phyloP scores from a whole-genome alignment of 2,329 filamentous ascomycete genomes.

The Sporothrix protearum region DNA sequence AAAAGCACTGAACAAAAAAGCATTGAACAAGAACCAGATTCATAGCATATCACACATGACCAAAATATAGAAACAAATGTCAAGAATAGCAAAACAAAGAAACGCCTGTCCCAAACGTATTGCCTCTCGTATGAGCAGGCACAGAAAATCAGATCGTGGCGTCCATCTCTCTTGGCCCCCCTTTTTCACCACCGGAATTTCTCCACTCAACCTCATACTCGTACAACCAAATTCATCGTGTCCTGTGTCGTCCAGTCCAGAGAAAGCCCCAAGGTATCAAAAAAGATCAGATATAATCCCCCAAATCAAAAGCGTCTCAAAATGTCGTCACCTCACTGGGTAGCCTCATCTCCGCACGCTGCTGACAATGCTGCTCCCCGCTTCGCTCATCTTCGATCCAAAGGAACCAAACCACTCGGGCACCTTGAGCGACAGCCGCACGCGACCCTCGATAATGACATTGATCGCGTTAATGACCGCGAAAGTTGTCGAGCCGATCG shows the following conservation, averaged over 20 bases:
- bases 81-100: constrained; percentile 2
- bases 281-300: background rate
- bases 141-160: background rate
- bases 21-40: background rate
- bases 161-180: background rate
- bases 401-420: constrained; percentile 48
- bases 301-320: background rate
- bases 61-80: background rate
- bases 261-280: background rate
- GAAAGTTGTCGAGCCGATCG: constrained; percentile 76
- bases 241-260: background rate
- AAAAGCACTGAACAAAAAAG: background rate
- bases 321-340: background rate
- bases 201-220: background rate
- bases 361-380: constrained; percentile 16
- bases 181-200: background rate
- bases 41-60: constrained; percentile 1
- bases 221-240: background rate
- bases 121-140: background rate
- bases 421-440: constrained; percentile 57
- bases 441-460: constrained; percentile 78
- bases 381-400: constrained; percentile 29
- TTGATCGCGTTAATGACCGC: constrained; percentile 80
- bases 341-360: constrained; percentile 15
- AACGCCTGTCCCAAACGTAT: background rate